Evolutionary conservation across 331 rosid genomes (phyloP).

Genomic region (Rhamnella rubrinervis): DNA sequence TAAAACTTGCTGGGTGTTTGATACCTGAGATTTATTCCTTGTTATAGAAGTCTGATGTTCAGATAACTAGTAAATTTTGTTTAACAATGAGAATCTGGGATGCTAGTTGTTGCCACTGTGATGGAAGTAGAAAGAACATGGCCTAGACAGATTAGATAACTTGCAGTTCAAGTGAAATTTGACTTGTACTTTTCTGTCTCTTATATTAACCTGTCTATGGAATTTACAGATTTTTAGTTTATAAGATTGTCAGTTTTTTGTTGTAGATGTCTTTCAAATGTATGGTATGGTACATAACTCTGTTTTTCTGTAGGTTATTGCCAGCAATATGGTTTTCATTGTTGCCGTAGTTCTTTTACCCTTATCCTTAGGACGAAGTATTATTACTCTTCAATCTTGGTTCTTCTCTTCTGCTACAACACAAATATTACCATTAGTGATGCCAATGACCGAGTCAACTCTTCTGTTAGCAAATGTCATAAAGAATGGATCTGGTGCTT

Average conservation of each 20-base stretch:
- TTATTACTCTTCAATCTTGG: constrained; percentile 6
- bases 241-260: not conserved
- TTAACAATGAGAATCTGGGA: too few relatives aligned
- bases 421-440: constrained; percentile 2
- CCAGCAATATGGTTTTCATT: constrained; percentile 19
- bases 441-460: constrained; percentile 8
- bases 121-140: too few relatives aligned
- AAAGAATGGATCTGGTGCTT: not conserved
- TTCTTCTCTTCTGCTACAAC: not conserved
- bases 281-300: not conserved
- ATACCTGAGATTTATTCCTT: too few relatives aligned
- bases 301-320: constrained; percentile 11
- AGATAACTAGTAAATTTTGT: too few relatives aligned
- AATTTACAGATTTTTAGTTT: not conserved
- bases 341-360: constrained; percentile 16
- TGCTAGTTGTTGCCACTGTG: too few relatives aligned
- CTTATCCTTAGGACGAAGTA: constrained; percentile 13
- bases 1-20: too few relatives aligned
- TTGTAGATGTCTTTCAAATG: not conserved
- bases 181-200: not conserved
- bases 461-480: constrained; percentile 1
- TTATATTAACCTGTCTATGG: not conserved
- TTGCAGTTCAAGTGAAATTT: too few relatives aligned
- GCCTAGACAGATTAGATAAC: too few relatives aligned
- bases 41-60: too few relatives aligned